Evolutionary conservation across 129 eudicot species (phyloP).

Genomic region (Erigeron canadensis): DNA sequence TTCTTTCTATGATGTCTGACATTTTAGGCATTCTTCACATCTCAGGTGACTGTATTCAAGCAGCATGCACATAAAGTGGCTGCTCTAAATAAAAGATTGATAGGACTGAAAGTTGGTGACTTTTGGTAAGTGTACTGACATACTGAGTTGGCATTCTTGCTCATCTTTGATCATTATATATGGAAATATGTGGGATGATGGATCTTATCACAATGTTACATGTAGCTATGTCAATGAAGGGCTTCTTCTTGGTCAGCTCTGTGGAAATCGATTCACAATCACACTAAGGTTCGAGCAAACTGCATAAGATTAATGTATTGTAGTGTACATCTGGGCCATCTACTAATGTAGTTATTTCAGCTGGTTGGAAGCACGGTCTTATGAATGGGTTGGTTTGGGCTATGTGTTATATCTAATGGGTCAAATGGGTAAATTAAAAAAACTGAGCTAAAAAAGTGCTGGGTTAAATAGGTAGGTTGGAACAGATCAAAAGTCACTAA

Average conservation of each 20-base stretch:
- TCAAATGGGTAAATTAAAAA: background rate
- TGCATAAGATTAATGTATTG: conserved; percentile 2
- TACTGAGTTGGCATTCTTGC: conserved; percentile 1
- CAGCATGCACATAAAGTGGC: conserved; percentile 79
- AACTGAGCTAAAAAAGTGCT: background rate
- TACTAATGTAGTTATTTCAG: background rate
- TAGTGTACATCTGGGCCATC: background rate
- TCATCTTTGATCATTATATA: conserved; percentile 14
- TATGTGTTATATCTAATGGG: background rate
- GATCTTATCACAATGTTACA: conserved; percentile 24
- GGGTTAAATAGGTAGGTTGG: conserved; percentile 6
- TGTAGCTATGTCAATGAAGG: conserved; percentile 91
- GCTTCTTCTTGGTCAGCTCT: conserved; percentile 89
- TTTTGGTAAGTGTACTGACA: conserved; percentile 58
- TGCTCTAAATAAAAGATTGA: conserved; percentile 66
- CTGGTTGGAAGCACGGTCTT: background rate
- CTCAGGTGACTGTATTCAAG: conserved; percentile 84
- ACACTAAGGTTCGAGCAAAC: conserved; percentile 65
- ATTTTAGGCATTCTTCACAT: conserved; percentile 15
- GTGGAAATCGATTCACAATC: conserved; percentile 84
- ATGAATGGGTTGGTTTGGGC: background rate
- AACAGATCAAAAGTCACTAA: background rate
- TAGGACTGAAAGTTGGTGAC: conserved; percentile 87
- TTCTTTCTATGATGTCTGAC: conserved; percentile 15
- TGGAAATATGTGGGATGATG: conserved; percentile 1